Percentiles rank a stretch among this genome's conserved stretches.
Conservation (phyloP, 2,329 filamentous ascomycete species). For the Fusarium musae region DNA sequence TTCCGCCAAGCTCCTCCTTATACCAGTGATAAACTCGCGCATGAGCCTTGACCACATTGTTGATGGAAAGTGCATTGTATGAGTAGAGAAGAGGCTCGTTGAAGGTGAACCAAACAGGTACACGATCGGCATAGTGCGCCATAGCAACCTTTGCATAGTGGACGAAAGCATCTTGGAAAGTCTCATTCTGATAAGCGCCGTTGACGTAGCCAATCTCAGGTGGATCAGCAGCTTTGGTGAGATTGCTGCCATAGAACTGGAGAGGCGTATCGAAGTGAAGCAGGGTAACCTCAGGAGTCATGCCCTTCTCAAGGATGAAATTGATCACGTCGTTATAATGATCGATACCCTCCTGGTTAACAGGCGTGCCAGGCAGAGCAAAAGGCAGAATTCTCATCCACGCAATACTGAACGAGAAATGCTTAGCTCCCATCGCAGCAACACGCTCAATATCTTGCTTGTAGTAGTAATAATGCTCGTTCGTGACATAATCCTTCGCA, state of each 20-base stretch:
- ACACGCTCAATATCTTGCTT: conserved; percentile 66
- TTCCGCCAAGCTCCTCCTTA: conserved; percentile 62
- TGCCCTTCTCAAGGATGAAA: conserved; percentile 59
- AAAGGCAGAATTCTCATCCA: conserved; percentile 66
- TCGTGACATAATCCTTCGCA: conserved; percentile 52
- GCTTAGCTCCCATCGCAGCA: conserved; percentile 61
- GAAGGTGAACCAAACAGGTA: conserved; percentile 64
- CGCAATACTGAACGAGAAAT: conserved; percentile 63
- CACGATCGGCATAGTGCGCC: conserved; percentile 61
- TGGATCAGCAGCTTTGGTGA: conserved; percentile 28
- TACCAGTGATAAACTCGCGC: conserved; percentile 64
- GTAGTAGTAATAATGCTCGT: conserved; percentile 65
- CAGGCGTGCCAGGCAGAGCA: conserved; percentile 58
- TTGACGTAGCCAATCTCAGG: conserved; percentile 54
- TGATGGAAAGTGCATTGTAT: conserved; percentile 52
- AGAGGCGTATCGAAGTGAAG: conserved; percentile 62
- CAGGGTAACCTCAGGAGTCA: conserved; percentile 60
- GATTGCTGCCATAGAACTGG: conserved; percentile 54
- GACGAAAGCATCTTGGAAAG: conserved; percentile 62
- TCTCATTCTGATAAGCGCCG: conserved; percentile 57
- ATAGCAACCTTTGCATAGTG: conserved; percentile 65
- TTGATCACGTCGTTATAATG: conserved; percentile 67
- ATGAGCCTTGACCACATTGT: conserved; percentile 60
- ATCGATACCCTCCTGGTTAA: conserved; percentile 61
- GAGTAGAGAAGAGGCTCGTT: conserved; percentile 61